Conservation (phyloP, 441 rosid genomes). For the Brassica hybrid region DNA sequence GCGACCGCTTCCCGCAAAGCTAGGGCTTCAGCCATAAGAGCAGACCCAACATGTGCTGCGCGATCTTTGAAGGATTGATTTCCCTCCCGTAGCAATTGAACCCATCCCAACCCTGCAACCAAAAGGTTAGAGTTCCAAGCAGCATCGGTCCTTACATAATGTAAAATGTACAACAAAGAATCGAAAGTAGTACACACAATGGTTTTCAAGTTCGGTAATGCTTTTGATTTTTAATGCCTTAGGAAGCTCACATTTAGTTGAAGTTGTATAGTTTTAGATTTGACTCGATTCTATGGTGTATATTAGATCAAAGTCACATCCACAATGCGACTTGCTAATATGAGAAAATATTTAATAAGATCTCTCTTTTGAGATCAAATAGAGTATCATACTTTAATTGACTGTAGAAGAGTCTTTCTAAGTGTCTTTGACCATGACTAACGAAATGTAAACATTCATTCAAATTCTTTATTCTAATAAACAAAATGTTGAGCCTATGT, state of each 20-base stretch:
- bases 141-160: too few relatives aligned
- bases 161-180: too few relatives aligned
- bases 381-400: constrained; percentile 31
- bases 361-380: constrained; percentile 16
- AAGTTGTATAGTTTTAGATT: constrained; percentile 7
- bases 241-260: background rate
- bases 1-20: too few relatives aligned
- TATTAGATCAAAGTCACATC: constrained; percentile 10
- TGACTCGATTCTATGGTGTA: constrained; percentile 13
- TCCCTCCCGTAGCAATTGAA: too few relatives aligned
- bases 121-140: too few relatives aligned
- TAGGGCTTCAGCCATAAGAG: too few relatives aligned
- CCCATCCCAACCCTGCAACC: too few relatives aligned
- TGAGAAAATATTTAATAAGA: constrained; percentile 3
- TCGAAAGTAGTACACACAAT: too few relatives aligned
- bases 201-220: background rate
- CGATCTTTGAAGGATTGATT: too few relatives aligned
- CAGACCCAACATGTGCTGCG: too few relatives aligned
- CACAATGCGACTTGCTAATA: constrained; percentile 9
- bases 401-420: constrained; percentile 36
- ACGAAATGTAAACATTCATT: constrained; percentile 10
- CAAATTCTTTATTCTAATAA: background rate
- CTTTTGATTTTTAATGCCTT: constrained; percentile 1
- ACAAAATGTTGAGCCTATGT: background rate
- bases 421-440: constrained; percentile 37